A percentile compares a stretch with the other conserved stretches of the same genome.
Conservation (phyloP, 176 grass and related monocot genomes). For the Poa pratensis region DNA sequence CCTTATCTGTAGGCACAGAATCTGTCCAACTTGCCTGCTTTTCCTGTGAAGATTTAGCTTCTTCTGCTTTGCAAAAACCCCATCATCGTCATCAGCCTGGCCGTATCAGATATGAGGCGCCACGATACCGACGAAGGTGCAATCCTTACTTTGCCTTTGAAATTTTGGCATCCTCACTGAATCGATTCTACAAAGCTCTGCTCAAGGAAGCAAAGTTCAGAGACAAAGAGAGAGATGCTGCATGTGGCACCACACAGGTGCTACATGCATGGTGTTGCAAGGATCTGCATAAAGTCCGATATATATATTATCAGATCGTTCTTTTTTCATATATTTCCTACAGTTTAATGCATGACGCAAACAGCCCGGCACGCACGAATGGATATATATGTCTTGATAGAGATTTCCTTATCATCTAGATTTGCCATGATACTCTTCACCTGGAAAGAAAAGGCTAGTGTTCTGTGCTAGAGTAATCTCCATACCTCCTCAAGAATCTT, state of each 20-base stretch:
- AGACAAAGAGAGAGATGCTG: constrained; percentile 25
- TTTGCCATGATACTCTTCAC: constrained; percentile 40
- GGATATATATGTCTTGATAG: constrained; percentile 49
- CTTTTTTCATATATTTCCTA: neutral
- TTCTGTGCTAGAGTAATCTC: constrained; percentile 48
- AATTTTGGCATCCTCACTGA: neutral
- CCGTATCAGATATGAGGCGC: constrained; percentile 54
- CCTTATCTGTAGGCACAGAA: constrained; percentile 48
- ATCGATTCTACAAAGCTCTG: constrained; percentile 34
- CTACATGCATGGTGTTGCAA: constrained; percentile 26
- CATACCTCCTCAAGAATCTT: constrained; percentile 52
- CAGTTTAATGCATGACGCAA: constrained; percentile 50
- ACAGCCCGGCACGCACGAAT: constrained; percentile 16
- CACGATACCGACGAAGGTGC: constrained; percentile 46
- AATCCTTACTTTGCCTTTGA: constrained; percentile 50
- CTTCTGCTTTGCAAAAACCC: constrained; percentile 24
- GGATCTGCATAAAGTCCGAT: constrained; percentile 50
- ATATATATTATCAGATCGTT: constrained; percentile 36
- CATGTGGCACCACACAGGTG: constrained; percentile 37
- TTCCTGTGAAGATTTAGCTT: constrained; percentile 47
- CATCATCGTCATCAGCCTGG: constrained; percentile 32
- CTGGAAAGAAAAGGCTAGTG: constrained; percentile 46
- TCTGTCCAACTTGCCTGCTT: constrained; percentile 52
- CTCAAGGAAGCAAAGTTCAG: constrained; percentile 34
- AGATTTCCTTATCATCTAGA: constrained; percentile 48